Evolutionary conservation across 805 yeast genomes (phyloP).

Genomic region (Isabelozyma heimii): DNA sequence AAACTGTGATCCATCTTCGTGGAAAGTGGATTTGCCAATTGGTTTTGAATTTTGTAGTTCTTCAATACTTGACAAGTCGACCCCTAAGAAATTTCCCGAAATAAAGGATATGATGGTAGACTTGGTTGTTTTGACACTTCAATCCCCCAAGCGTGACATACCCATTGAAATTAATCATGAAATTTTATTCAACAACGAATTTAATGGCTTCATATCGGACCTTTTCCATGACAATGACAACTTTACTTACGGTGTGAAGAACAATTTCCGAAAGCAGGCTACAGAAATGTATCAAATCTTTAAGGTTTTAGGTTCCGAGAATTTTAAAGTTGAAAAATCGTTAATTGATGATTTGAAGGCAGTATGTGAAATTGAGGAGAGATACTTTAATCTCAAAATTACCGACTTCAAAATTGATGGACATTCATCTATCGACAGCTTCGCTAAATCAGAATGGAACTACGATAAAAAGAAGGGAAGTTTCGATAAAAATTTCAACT

Average conservation of each 20-base stretch:
- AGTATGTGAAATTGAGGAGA: conserved; percentile 24
- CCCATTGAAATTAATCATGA: conserved; percentile 19
- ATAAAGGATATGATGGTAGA: conserved; percentile 14
- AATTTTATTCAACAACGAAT: conserved; percentile 12
- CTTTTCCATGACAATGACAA: conserved; percentile 17
- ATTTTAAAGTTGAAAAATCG: conserved; percentile 25
- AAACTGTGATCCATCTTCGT: neutral
- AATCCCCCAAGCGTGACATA: conserved; percentile 13
- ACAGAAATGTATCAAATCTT: conserved; percentile 14
- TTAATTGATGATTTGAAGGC: conserved; percentile 28
- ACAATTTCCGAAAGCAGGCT: conserved; percentile 17
- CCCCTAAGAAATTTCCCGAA: conserved; percentile 13
- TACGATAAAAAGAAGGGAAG: neutral
- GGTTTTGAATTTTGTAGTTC: conserved; percentile 1
- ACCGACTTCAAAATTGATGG: conserved; percentile 10
- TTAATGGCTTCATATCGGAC: neutral
- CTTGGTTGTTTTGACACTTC: conserved; percentile 17
- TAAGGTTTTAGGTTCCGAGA: conserved; percentile 18
- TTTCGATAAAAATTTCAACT: conserved; percentile 9
- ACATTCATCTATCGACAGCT: conserved; percentile 2
- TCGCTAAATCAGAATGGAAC: neutral
- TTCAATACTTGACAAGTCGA: neutral
- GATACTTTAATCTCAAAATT: conserved; percentile 21
- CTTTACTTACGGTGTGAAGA: conserved; percentile 19
- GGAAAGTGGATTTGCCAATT: conserved; percentile 5